These are phyloP conservation scores for Dichotomocladium elegans DNA, from an alignment of 371 early-diverging fungal genomes.

Conservation along the genomic window DNA sequence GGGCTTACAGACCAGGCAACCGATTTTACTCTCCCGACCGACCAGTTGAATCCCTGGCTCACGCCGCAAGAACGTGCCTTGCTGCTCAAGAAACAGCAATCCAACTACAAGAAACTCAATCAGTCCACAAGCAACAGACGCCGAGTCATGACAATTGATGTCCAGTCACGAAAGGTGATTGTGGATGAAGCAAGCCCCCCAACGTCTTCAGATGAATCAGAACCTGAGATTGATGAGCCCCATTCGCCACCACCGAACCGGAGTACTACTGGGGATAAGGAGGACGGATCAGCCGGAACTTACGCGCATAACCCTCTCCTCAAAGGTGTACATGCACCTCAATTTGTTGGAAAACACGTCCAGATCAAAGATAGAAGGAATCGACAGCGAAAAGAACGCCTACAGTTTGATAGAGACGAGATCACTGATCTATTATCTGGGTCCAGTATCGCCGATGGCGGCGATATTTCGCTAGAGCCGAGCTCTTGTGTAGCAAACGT, in stretches of 20 bases:
- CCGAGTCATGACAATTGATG: constrained; percentile 70
- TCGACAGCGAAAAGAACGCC: constrained; percentile 20
- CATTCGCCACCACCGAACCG: not conserved
- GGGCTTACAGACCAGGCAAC: constrained; percentile 59
- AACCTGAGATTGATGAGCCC: constrained; percentile 20
- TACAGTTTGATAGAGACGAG: constrained; percentile 28
- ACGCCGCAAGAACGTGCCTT: constrained; percentile 71
- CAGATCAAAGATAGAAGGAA: constrained; percentile 12
- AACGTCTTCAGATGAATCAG: constrained; percentile 14
- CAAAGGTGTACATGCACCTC: constrained; percentile 28
- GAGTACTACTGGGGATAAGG: constrained; percentile 1
- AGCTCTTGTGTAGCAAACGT: constrained; percentile 7
- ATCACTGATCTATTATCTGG: constrained; percentile 23
- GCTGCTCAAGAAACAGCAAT: constrained; percentile 44
- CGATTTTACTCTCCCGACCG: constrained; percentile 70
- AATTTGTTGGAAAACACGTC: constrained; percentile 22
- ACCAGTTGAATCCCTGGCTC: constrained; percentile 70
- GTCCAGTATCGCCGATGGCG: constrained; percentile 21
- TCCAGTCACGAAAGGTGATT: constrained; percentile 51
- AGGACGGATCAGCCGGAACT: constrained; percentile 25
- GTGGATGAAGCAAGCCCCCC: constrained; percentile 34
- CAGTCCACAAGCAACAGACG: constrained; percentile 28
- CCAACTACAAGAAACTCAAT: constrained; percentile 44
- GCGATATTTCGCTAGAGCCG: constrained; percentile 14
- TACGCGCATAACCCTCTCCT: constrained; percentile 42